Conservation (phyloP, 352 stramenopile species). For the Phytophthora pseudosyringae region DNA sequence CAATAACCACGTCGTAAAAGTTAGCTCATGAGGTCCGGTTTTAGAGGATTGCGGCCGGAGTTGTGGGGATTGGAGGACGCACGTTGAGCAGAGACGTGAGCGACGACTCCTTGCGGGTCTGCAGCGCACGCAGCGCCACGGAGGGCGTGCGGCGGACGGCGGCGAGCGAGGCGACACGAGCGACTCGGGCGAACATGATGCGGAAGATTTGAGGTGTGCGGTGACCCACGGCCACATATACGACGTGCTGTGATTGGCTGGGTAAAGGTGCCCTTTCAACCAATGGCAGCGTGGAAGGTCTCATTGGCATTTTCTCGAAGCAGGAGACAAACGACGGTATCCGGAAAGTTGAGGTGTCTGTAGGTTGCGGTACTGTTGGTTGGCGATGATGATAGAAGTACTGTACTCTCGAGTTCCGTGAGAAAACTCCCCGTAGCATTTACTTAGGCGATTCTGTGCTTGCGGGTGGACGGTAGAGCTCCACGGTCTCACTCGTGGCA, state of each 20-base stretch:
- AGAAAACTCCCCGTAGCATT: conserved; percentile 15
- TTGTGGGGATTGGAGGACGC: background rate
- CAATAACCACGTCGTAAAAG: background rate
- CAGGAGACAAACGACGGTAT: background rate
- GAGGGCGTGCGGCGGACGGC: conserved; percentile 38
- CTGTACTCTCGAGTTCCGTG: conserved; percentile 37
- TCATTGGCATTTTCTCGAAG: conserved; percentile 30
- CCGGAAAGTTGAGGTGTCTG: background rate
- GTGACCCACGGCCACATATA: conserved; percentile 34
- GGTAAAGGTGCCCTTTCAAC: conserved; percentile 9
- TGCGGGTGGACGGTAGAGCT: conserved; percentile 27
- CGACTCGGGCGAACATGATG: conserved; percentile 57
- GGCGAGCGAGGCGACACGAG: conserved; percentile 37
- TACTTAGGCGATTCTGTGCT: conserved; percentile 3
- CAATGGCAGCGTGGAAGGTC: conserved; percentile 13
- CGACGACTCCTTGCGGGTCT: conserved; percentile 62
- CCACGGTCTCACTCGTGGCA: conserved; percentile 20
- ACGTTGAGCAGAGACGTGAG: conserved; percentile 30
- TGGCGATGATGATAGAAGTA: conserved; percentile 39
- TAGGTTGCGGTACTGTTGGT: background rate
- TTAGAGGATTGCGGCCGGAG: background rate
- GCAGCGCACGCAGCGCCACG: conserved; percentile 40
- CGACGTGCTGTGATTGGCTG: conserved; percentile 20
- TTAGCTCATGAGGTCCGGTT: background rate
- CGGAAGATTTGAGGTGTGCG: conserved; percentile 32